These are phyloP conservation scores for Zarea fungicola DNA, from an alignment of 2,329 filamentous ascomycete genomes.

Conservation along the genomic window DNA sequence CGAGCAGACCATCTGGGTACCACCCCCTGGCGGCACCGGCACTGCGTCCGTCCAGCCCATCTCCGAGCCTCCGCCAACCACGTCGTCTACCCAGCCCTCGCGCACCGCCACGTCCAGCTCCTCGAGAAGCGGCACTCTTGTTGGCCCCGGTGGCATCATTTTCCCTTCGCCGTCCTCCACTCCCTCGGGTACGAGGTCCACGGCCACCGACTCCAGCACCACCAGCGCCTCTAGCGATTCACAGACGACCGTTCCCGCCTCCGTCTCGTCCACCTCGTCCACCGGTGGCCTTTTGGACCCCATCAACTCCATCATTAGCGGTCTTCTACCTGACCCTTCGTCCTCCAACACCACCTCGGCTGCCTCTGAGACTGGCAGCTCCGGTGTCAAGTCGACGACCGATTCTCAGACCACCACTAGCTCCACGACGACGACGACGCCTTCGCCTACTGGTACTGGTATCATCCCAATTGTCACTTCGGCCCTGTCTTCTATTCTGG, in stretches of 20 bases:
- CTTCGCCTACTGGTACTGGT: not conserved
- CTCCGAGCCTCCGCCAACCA: slow-evolving; percentile 14
- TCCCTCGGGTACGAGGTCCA: too few species aligned
- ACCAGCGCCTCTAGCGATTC: not conserved
- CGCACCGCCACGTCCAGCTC: slow-evolving; percentile 9
- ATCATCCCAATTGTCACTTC: slow-evolving; percentile 12
- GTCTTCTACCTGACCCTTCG: slow-evolving; percentile 15
- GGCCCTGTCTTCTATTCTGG: not conserved
- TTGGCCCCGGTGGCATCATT: slow-evolving; percentile 25
- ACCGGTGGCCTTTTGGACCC: slow-evolving; percentile 20
- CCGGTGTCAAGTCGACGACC: not conserved
- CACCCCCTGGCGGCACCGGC: slow-evolving; percentile 13
- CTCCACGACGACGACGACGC: not conserved
- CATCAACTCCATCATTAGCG: slow-evolving; percentile 19
- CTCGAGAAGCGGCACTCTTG: slow-evolving; percentile 19
- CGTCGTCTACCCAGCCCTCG: slow-evolving; percentile 16
- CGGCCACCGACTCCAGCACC: too few species aligned
- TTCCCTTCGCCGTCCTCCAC: not conserved
- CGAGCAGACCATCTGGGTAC: slow-evolving; percentile 5
- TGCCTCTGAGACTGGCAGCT: not conserved
- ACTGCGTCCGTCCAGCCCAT: slow-evolving; percentile 15
- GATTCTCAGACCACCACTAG: not conserved
- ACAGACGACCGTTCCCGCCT: not conserved
- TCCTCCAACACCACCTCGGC: slow-evolving; percentile 8
- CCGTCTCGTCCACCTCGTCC: slow-evolving; percentile 11